Evolutionary conservation across 345 rosid genomes (phyloP).

Genomic region (Toxicodendron radicans): DNA sequence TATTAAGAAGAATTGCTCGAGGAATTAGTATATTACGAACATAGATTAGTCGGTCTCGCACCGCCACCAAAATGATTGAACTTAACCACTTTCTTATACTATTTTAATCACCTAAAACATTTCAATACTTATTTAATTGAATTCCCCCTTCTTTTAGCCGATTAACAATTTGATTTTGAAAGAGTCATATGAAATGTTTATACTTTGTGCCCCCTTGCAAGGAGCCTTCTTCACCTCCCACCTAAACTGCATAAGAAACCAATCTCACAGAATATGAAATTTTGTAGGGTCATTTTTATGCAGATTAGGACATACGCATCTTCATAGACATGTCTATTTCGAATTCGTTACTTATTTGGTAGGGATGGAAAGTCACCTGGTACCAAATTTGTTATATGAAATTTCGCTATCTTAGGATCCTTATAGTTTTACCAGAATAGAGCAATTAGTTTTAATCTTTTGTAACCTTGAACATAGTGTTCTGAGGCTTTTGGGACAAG

Average conservation of each 20-base stretch:
- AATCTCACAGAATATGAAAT: neutral
- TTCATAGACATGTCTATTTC: neutral
- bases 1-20: neutral
- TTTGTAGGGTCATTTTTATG: no score
- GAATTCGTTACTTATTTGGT: neutral
- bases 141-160: neutral
- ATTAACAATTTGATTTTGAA: neutral
- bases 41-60: constrained; percentile 14
- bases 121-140: neutral
- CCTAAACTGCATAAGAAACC: neutral
- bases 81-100: neutral
- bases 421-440: no score
- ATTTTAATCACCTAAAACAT: neutral
- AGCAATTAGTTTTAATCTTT: neutral
- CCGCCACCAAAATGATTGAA: constrained; percentile 17
- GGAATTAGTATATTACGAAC: neutral
- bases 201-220: neutral
- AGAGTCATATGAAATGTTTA: no score
- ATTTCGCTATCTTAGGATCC: no score
- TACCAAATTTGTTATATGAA: neutral
- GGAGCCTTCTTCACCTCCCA: neutral
- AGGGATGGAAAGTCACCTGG: neutral
- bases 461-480: neutral
- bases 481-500: neutral
- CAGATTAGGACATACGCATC: no score